Base-by-base conservation (phyloP, 768 basidiomycete genomes). In the Termitomyces titanicus region DNA sequence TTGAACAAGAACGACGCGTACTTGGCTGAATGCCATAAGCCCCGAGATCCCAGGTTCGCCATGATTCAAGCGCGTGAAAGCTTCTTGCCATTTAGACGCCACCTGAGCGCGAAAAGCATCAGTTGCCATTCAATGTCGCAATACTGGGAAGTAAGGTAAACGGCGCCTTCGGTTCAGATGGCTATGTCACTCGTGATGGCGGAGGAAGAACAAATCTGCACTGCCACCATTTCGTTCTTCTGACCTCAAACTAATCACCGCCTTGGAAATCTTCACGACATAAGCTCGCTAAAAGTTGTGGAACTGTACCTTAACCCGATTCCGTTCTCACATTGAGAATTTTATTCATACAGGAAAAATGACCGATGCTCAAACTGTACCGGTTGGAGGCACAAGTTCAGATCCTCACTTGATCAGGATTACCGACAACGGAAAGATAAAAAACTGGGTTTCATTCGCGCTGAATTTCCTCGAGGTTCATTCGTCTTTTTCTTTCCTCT, bases 61-160 rank as follows among this genome's bases (percentile, higher is more conserved):
- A 27, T 77, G 74, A 63, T 88, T 88, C 46, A 88, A 72, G 15
- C 83, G 79, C n/a, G 74, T 69, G 65, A 88, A 88, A 2, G 83
- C 76, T 18, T 87, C 83, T 57, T 86, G 83, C 86, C 87, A 88
- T 72, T 86, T 86, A 3, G 84, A 72, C 17, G 81, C 78, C 9
- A 88, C 83, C 64, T 88, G 85, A 1, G 79, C 76, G 44, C 79
- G 79, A n/a, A 87, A 71, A 24, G 84, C 85, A 54, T 80, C 76
- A 5, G 83, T 83, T 17, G 81, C 78, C 85, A 84, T 85, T 25
- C 10, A 34, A 33, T 17, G 15, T 15, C 18, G 11, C 20, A 15
- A 31, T 42, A n/a, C 20, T 3, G 8, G 29, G 9, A 15, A 22
- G 20, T 12, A 5, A 25, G 49, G 39, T n/a, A n/a, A n/a, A n/a